phyloP scores from a whole-genome alignment of 2,329 filamentous ascomycete species.

The Hymenoscyphus scutula region DNA sequence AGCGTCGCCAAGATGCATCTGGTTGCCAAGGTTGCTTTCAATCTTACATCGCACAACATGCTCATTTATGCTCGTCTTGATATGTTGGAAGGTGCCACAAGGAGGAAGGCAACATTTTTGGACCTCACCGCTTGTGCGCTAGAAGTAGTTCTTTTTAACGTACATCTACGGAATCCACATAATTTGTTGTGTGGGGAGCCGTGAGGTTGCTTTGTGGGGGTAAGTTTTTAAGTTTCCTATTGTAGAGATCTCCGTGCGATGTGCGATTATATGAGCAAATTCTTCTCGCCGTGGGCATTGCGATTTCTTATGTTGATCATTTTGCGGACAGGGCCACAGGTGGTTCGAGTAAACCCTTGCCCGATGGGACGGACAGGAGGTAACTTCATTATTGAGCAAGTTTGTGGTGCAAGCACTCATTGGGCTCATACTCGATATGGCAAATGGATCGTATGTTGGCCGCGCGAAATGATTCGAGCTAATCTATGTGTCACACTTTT shows the following conservation, averaged over 20 bases:
- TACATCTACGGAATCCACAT: not conserved
- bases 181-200: not conserved
- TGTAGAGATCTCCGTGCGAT: not conserved
- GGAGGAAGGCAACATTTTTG: not conserved
- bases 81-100: not conserved
- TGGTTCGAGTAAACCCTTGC: not conserved
- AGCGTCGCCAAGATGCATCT: not conserved
- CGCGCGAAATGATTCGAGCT: not conserved
- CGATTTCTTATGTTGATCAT: not conserved
- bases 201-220: not conserved
- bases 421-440: not conserved
- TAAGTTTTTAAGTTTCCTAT: not conserved
- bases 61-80: slow-evolving; percentile 4
- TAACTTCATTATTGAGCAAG: not conserved
- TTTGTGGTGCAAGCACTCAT: not conserved
- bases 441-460: not conserved
- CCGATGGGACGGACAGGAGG: not conserved
- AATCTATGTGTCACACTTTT: not conserved
- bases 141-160: not conserved
- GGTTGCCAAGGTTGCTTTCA: not conserved
- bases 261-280: not conserved
- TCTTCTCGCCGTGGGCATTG: not conserved
- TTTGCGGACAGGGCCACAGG: not conserved
- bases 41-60: slow-evolving; percentile 6
- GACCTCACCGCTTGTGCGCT: too few species aligned